phyloP scores from a whole-genome alignment of 2,329 filamentous ascomycete species.

The Metarhizium guizhouense region DNA sequence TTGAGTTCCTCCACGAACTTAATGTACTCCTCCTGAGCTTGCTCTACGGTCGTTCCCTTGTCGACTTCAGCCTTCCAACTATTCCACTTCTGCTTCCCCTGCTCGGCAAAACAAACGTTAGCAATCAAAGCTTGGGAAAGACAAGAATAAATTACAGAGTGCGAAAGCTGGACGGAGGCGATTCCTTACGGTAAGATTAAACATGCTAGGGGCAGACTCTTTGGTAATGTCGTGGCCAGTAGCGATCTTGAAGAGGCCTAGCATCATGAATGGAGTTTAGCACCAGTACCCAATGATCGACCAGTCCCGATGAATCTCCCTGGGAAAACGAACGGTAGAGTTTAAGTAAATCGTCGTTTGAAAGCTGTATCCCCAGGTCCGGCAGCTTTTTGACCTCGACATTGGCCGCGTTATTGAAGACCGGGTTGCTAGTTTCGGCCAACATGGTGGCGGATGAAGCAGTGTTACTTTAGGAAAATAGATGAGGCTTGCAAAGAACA shows the following conservation, averaged over 20 bases:
- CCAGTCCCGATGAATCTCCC: too few species aligned
- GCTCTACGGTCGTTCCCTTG: conserved; percentile 48
- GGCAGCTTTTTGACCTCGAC: neutral
- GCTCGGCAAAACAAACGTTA: conserved; percentile 44
- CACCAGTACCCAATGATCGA: too few species aligned
- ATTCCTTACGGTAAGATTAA: conserved; percentile 54
- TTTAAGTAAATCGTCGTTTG: neutral
- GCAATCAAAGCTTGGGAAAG: too few species aligned
- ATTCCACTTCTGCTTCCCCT: conserved; percentile 58
- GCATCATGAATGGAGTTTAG: neutral
- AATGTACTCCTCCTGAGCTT: conserved; percentile 72
- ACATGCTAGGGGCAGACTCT: conserved; percentile 55
- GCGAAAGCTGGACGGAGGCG: neutral
- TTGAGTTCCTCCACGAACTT: conserved; percentile 63
- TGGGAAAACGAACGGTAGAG: neutral
- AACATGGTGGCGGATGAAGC: neutral
- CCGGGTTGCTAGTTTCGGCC: neutral
- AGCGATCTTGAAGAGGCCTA: conserved; percentile 51
- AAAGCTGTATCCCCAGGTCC: neutral
- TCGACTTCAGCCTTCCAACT: conserved; percentile 43
- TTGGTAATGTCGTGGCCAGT: conserved; percentile 46
- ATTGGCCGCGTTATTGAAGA: neutral
- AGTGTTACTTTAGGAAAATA: neutral
- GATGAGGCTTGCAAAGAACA: too few species aligned
- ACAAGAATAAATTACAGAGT: neutral